phyloP scores from a whole-genome alignment of 495 filamentous ascomycete genomes.

The Cercophora samala region DNA sequence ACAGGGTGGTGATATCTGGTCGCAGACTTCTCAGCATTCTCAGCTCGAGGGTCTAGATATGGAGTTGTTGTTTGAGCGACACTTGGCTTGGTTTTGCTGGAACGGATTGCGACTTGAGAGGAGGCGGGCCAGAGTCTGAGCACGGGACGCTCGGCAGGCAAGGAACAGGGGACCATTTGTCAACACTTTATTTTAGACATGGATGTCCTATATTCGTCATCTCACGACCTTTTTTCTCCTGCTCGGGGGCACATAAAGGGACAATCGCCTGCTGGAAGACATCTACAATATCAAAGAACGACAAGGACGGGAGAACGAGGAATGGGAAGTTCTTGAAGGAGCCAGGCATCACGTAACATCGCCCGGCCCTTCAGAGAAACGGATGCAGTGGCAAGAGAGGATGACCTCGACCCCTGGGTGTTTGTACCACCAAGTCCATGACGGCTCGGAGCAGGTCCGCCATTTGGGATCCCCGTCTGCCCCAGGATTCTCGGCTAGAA shows the following conservation, averaged over 20 bases:
- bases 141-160: conserved; percentile 34
- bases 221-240: too few relatives aligned
- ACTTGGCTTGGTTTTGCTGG: too few relatives aligned
- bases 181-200: too few relatives aligned
- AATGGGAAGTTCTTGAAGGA: conserved; percentile 23
- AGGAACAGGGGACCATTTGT: conserved; percentile 36
- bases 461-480: conserved; percentile 35
- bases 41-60: background rate
- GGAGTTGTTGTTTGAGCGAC: too few relatives aligned
- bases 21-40: background rate
- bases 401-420: conserved; percentile 34
- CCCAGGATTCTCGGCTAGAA: conserved; percentile 31
- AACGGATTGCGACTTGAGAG: too few relatives aligned
- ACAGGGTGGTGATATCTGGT: too few relatives aligned
- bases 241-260: too few relatives aligned
- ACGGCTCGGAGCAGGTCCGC: conserved; percentile 51
- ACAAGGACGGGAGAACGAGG: conserved; percentile 8
- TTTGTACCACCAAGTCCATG: conserved; percentile 33
- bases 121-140: too few relatives aligned
- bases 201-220: too few relatives aligned
- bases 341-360: background rate
- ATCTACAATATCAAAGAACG: conserved; percentile 16
- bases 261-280: conserved; percentile 14
- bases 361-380: conserved; percentile 2
- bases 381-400: conserved; percentile 11